phyloP scores from a whole-genome alignment of 345 rosid species.

The Linum trigynum region DNA sequence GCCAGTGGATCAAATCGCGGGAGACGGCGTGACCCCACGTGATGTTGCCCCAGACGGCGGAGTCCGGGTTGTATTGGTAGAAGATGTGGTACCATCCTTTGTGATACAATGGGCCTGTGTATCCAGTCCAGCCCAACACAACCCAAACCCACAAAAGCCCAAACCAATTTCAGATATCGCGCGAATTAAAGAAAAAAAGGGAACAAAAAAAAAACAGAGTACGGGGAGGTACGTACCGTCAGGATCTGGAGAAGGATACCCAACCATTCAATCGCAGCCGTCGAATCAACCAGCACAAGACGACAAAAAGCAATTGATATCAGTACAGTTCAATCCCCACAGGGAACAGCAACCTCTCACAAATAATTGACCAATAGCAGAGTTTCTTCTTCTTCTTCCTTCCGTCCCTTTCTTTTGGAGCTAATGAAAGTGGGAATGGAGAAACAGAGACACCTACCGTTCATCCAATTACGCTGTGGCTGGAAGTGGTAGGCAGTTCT shows the following conservation, averaged over 20 bases:
- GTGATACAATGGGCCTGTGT: conserved; percentile 68
- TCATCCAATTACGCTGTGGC: conserved; percentile 88
- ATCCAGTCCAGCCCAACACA: background rate
- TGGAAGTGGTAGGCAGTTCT: conserved; percentile 83
- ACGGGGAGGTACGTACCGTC: conserved; percentile 43
- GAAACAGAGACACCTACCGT: conserved; percentile 43
- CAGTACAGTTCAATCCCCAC: too few relatives aligned
- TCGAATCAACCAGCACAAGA: conserved; percentile 14
- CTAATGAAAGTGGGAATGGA: background rate
- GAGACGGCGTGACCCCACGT: conserved; percentile 96
- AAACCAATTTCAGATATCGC: background rate
- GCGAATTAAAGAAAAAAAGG: background rate
- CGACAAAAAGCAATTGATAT: background rate
- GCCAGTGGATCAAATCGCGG: conserved; percentile 81
- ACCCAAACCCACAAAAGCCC: background rate
- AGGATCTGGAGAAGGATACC: conserved; percentile 59
- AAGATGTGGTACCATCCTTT: conserved; percentile 87
- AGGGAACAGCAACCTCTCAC: too few relatives aligned
- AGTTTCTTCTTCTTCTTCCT: background rate
- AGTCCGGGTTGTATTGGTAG: conserved; percentile 86
- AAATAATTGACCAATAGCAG: background rate
- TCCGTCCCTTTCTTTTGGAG: background rate
- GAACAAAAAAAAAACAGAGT: background rate
- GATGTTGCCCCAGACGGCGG: conserved; percentile 90
- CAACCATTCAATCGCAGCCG: conserved; percentile 8